A percentile compares a stretch with the other conserved stretches of the same genome.
Evolutionary conservation across 805 yeast species (phyloP).

Genomic region (Metschnikowia lunata): DNA sequence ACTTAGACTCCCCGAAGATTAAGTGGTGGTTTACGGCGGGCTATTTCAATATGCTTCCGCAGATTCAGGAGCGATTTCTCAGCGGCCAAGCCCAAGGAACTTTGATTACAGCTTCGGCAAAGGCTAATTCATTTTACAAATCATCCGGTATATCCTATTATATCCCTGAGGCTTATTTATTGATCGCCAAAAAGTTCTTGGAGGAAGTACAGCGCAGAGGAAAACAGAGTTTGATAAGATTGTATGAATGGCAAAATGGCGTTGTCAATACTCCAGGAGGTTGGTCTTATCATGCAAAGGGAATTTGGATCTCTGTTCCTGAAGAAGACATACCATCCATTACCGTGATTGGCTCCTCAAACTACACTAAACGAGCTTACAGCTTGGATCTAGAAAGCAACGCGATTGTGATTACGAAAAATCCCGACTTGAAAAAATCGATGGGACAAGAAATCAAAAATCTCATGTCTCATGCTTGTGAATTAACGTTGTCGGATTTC

Average conservation of each 20-base stretch:
- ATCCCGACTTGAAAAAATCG: constrained; percentile 48
- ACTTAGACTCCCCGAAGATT: constrained; percentile 49
- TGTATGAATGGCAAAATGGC: constrained; percentile 87
- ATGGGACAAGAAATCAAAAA: constrained; percentile 65
- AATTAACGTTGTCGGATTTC: constrained; percentile 58
- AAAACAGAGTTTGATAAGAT: constrained; percentile 43
- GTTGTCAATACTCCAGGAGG: constrained; percentile 76
- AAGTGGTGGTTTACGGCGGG: constrained; percentile 94
- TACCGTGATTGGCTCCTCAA: constrained; percentile 87
- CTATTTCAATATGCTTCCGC: constrained; percentile 86
- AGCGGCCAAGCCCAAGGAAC: constrained; percentile 56
- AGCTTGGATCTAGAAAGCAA: constrained; percentile 84
- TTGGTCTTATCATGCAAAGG: constrained; percentile 98
- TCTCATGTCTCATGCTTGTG: constrained; percentile 48
- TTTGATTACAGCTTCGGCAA: constrained; percentile 87
- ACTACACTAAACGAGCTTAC: constrained; percentile 88
- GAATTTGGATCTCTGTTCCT: constrained; percentile 75
- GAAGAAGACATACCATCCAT: constrained; percentile 57
- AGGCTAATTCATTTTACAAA: constrained; percentile 85
- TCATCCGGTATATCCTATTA: constrained; percentile 77
- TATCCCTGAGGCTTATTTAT: constrained; percentile 82
- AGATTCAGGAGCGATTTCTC: constrained; percentile 56
- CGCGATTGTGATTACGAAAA: constrained; percentile 72
- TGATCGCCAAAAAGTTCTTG: constrained; percentile 67
- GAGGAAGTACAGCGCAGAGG: constrained; percentile 42